Base-by-base conservation (phyloP, 208 protist genomes). In the Leishmania turanica region DNA sequence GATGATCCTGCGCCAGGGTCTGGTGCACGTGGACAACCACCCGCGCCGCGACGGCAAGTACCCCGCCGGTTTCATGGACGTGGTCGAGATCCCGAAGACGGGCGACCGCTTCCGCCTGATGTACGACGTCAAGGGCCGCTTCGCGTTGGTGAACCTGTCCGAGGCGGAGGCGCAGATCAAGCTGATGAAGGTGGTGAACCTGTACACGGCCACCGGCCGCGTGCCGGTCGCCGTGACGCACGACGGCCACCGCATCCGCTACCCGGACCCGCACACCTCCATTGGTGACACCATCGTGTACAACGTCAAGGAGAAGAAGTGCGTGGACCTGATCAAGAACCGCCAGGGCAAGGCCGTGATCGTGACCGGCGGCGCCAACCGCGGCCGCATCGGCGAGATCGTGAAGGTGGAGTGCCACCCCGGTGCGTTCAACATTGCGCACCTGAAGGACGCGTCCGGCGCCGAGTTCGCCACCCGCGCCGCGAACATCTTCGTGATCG, bases 121-220 rank as follows among this genome's bases (percentile, higher is more conserved):
- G 56, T 99, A 99, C 92, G 99, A 99, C 91, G 95, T 96, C 79
- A 99, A 99, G 95, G 99, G 99, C 81, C 93, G 99, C 86, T 99
- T 99, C 94, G 85, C 91, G 3, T 74, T 99, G 40, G 96, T 99
- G 93, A 95, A 94, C 81, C 98, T 99, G 89, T 93, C 87, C 65
- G 87, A 92, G 75, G 93, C 98, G 65, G 99, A 99, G 90, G 92
- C 97, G 78, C 79, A 90, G 69, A 99, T 98, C 95, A 99, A 99
- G 92, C 94, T 99, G 51, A 92, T 97, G 90, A 97, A 98, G 86
- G 98, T 99, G 54, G 91, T 84, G 70, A 96, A 93, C 65, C 69
- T 98, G 45, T 91, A 89, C 82, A 92, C 98, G 72, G 99, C 97
- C 60, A 88, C 95, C 54, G 93, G 97, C 54, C 96, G 95, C 81